Evolutionary conservation across 257 asterid genomes (phyloP).

Genomic region (Phtheirospermum japonicum): DNA sequence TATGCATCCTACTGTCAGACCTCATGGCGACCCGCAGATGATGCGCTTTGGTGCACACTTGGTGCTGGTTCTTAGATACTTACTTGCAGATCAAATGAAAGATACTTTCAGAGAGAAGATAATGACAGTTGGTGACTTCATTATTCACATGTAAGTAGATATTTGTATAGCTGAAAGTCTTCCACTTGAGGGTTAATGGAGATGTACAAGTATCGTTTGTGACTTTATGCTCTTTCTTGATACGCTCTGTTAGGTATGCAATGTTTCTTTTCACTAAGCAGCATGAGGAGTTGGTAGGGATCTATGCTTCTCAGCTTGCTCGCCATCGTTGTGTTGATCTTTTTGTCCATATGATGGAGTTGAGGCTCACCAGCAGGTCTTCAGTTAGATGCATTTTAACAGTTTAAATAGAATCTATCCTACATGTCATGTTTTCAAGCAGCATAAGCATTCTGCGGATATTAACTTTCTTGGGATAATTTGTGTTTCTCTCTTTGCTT

Average conservation of each 20-base stretch:
- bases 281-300: conserved; percentile 93
- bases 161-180: conserved; percentile 19
- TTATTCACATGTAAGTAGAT: conserved; percentile 81
- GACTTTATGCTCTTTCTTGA: conserved; percentile 10
- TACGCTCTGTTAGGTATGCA: conserved; percentile 66
- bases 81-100: conserved; percentile 77
- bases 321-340: conserved; percentile 93
- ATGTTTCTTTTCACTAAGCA: conserved; percentile 88
- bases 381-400: neutral
- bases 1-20: conserved; percentile 52
- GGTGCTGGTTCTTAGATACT: conserved; percentile 85
- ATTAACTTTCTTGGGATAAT: conserved; percentile 5
- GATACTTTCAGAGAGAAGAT: conserved; percentile 83
- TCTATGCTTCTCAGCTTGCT: conserved; percentile 95
- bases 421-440: neutral
- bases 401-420: conserved; percentile 6
- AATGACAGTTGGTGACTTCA: conserved; percentile 85
- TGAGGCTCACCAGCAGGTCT: conserved; percentile 96
- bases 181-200: conserved; percentile 17
- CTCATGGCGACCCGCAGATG: conserved; percentile 99
- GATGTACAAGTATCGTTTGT: conserved; percentile 19
- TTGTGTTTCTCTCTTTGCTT: neutral
- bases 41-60: conserved; percentile 99
- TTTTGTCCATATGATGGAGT: conserved; percentile 98
- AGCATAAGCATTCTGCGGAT: conserved; percentile 13